Evolutionary conservation across 2,329 filamentous ascomycete genomes (phyloP).

Genomic region (Beauveria pseudobassiana): DNA sequence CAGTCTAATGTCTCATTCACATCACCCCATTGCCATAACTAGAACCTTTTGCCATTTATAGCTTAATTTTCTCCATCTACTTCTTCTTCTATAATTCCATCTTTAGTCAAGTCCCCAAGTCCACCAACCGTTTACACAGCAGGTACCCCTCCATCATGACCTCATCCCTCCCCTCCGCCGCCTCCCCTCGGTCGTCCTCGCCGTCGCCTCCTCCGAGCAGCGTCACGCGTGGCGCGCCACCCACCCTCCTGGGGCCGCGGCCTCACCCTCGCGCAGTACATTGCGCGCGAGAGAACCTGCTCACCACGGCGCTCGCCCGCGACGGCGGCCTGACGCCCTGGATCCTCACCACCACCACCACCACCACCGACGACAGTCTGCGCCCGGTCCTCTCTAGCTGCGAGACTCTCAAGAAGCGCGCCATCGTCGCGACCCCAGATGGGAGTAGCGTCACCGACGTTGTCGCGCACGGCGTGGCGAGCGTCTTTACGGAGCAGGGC

Average conservation of each 20-base stretch:
- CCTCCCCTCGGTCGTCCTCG: slow-evolving; percentile 32
- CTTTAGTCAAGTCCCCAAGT: too few relatives aligned
- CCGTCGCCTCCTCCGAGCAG: slow-evolving; percentile 52
- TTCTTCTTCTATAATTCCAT: too few relatives aligned
- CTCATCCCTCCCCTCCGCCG: slow-evolving; percentile 2
- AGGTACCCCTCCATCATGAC: slow-evolving; percentile 1
- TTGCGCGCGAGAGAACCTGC: slow-evolving; percentile 52
- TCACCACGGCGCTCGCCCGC: slow-evolving; percentile 48
- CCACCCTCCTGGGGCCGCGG: slow-evolving; percentile 52
- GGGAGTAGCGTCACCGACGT: slow-evolving; percentile 38
- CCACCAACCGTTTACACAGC: neutral
- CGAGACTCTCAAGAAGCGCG: slow-evolving; percentile 55
- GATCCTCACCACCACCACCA: slow-evolving; percentile 60
- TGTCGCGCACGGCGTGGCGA: slow-evolving; percentile 66
- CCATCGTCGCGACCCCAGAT: slow-evolving; percentile 34
- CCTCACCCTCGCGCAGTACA: slow-evolving; percentile 46
- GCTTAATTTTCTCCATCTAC: neutral
- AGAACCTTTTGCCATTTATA: neutral
- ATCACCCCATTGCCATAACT: too few relatives aligned
- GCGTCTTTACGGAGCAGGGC: slow-evolving; percentile 66
- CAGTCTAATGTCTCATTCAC: too few relatives aligned
- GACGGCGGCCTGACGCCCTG: slow-evolving; percentile 54
- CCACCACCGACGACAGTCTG: slow-evolving; percentile 25
- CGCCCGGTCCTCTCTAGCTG: slow-evolving; percentile 55
- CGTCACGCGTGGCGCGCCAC: slow-evolving; percentile 47